Base-by-base conservation (phyloP, 306 rosid genomes). In the Adenanthera pavonina region DNA sequence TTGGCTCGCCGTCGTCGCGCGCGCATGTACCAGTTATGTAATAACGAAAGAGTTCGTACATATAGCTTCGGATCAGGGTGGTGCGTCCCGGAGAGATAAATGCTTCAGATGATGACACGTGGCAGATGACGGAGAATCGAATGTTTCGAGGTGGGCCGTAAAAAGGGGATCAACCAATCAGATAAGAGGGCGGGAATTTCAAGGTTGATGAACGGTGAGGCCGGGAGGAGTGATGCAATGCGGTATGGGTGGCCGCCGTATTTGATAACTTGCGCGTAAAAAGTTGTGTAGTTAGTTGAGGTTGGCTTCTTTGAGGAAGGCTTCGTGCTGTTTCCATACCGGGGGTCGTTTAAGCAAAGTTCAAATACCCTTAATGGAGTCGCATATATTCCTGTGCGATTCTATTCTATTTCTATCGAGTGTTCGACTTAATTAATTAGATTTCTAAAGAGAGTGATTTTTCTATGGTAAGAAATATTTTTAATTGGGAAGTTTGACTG, bases 231-330 rank as follows among this genome's bases (percentile, higher is more conserved):
- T 77, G 83, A 77, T 61, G 78, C 3, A 46, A 40, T 16, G 43
- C 0, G 16, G 16, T 36, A 20, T 10, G 72, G 17, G 9, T 4
- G 5, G 13, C 56, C 13, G 54, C 34, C 12, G 53, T 68, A 38
- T 56, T 3, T 52, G 11, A 59, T 0, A 30, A 8, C 3, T 2
- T 6, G 4, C 10, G 30, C 25, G 12, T 34, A 19, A 30, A 59
- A 59, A 7, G 9, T 59, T 9, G 36, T 25, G 36, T 38, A 67
- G 51, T 40, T 38, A 44, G 72, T 8, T 71, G 0, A 5, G 49
- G 19, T 60, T 72, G 85, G 68, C 34, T 44, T 76, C 80, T 72
- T n/a, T 8, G 53, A 69, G 78, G 71, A 72, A 76, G 74, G 72
- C 25, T 59, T 15, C 80, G 76, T 4, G 41, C 36, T 40, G 59